Evolutionary conservation across 1,284 basidiomycete genomes (phyloP), one percentile per base, ranked within the genome.

Genomic region (Austroboletus rostrupii): DNA sequence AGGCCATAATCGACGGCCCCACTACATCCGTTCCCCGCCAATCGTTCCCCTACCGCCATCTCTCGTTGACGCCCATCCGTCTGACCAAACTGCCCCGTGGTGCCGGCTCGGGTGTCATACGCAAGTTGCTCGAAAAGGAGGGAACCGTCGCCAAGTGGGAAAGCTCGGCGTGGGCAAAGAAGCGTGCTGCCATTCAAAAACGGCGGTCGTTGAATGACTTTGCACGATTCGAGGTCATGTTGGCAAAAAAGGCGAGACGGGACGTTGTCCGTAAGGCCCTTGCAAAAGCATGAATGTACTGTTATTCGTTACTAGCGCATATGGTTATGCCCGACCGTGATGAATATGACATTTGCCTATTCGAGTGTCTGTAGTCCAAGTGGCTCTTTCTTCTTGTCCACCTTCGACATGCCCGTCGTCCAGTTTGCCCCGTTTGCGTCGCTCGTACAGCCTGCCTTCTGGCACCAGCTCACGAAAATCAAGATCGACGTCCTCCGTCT

Each of bases 1-100:
- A 97, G 94, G 96, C 95, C 45, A 83, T 99, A 70, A 87, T 98
- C 66, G 96, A 98, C 73, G 94, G 94, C 52, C 95, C 96, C 57
- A 79, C 83, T 47, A 92, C 93, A 54, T 85, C 81, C 58, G 96
- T 99, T 47, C 84, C 92, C 61, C 92, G 96, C 65, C 96, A 98
- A 76, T 69, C 88, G 32, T 90, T 87, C 80, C 82, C 90, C 60
- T 97, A 90, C 87, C 90, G 90, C 71, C 85, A 97, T 76, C 80
- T 98, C 64, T 84, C 87, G 69, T 88, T 99, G 68, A 98, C 95
- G 38, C 89, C 91, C 56, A 78, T 95, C 72, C 78, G 82, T 64
- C 78, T 98, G 62, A 81, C 85, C 60, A 85, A 83, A 58, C 85
- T 99, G 50, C 93, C 95, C 67, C 93, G 95, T 60, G 91, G 72